phyloP scores from a whole-genome alignment of 139 green algal genomes.

The Chlorella sp. region DNA sequence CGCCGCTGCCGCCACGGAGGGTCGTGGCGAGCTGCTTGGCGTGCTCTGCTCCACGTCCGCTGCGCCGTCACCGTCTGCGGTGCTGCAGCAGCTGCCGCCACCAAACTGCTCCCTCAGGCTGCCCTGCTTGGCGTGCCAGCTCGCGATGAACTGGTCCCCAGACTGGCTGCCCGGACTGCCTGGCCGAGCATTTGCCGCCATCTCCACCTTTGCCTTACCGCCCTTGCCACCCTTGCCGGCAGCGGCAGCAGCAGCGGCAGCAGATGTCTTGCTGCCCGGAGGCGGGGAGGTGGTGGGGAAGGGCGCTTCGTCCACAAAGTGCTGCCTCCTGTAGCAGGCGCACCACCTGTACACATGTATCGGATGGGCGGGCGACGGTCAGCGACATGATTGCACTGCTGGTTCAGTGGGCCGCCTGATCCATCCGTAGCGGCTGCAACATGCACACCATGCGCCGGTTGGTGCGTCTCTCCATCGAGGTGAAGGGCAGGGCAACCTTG shows the following conservation, averaged over 20 bases:
- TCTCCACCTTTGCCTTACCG: neutral
- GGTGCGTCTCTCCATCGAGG: neutral
- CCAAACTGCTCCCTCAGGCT: neutral
- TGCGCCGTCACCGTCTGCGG: neutral
- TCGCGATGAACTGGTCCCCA: neutral
- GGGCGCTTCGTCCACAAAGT: slow-evolving; percentile 8
- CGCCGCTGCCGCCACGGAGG: neutral
- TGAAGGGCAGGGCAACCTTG: neutral
- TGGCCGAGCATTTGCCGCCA: neutral
- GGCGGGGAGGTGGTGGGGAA: neutral
- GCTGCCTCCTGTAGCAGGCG: neutral
- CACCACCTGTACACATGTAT: neutral
- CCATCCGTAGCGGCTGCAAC: neutral
- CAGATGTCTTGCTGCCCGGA: neutral
- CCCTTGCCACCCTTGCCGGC: neutral
- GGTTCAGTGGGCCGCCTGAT: neutral
- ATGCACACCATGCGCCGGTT: neutral
- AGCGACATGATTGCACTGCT: too few relatives aligned
- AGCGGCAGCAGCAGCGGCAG: neutral
- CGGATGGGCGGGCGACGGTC: neutral
- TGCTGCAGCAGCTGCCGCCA: neutral
- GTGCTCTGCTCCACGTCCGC: too few relatives aligned
- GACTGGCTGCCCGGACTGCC: neutral
- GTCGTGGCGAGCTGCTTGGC: neutral
- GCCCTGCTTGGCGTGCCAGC: slow-evolving; percentile 5